Evolutionary conservation across 345 rosid genomes (phyloP).

Genomic region (Erysimum cheiranthoides): DNA sequence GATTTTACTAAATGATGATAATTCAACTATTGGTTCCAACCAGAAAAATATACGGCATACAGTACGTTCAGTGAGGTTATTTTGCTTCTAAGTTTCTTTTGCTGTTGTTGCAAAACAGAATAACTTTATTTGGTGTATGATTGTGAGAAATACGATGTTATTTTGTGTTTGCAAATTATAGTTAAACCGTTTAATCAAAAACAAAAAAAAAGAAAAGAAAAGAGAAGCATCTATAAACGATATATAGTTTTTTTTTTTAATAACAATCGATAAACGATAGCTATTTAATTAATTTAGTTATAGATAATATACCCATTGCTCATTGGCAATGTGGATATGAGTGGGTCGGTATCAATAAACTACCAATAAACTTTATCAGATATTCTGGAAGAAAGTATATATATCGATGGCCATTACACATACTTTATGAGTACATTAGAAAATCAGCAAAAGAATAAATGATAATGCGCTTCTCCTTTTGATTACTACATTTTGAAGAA

Average conservation of each 20-base stretch:
- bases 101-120: neutral
- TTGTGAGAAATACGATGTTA: neutral
- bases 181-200: neutral
- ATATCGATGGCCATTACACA: neutral
- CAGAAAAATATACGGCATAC: too few species aligned
- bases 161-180: constrained; percentile 6
- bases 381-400: neutral
- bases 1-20: too few species aligned
- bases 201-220: neutral
- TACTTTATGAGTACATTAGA: constrained; percentile 18
- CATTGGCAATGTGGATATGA: neutral
- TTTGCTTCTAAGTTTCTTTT: neutral
- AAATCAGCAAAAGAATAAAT: constrained; percentile 14
- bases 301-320: neutral
- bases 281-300: neutral
- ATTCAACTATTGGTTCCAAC: too few species aligned
- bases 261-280: neutral
- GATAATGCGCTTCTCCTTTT: constrained; percentile 30
- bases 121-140: neutral
- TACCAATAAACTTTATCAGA: neutral
- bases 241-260: too few species aligned
- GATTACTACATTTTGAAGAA: constrained; percentile 18
- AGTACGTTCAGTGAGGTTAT: too few species aligned
- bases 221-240: neutral
- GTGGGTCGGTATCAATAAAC: constrained; percentile 31